Evolutionary conservation across 2,329 filamentous ascomycete species (phyloP), one percentile per base, ranked within the genome.

Genomic region (Epichloe elymi): DNA sequence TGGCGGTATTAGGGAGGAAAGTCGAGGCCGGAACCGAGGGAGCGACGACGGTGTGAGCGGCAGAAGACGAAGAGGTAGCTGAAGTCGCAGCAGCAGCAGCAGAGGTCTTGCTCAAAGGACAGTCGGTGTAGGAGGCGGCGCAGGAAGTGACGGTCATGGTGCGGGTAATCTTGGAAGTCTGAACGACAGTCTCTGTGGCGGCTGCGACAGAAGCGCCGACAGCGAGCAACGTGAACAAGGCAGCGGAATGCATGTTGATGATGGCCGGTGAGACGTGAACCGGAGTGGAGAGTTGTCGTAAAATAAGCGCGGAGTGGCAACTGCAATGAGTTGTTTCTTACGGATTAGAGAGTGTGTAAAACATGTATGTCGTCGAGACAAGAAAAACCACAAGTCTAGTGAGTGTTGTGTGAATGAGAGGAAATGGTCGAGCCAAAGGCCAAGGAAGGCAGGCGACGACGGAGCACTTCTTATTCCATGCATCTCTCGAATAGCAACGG

Each of bases 231-330:
- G 67, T 58, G 59, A 72, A 54, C 62, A 74, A 57, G 60, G 61
- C 63, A 56, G 70, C 64, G 67, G 71, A 67, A 60, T 68, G 70
- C 73, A 75, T 75, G 56, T 64, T 73, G 69, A 58, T 73, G 69
- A 58, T 56, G 0, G n/a, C 26, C 10, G 20, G 10, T 38, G 23
- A 37, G 15, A 20, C 46, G 42, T 12, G 48, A 11, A 17, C 14
- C 15, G 41, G 17, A 15, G 20, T 38, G 12, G 8, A n/a, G n/a
- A 30, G 19, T 38, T 17, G 39, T 20, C 19, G 33, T 17, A 30
- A 14, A 10, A 14, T 33, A 38, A 30, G 20, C 38, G 20, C 40
- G n/a, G 19, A 33, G 26, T 41, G 11, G 39, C 33, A 41, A 35
- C 14, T 45, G 41, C 20, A n/a, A 4, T 30, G 4, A 30, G 26